Evolutionary conservation across 2,329 filamentous ascomycete species (phyloP).

Genomic region (Blastomyces silverae): DNA sequence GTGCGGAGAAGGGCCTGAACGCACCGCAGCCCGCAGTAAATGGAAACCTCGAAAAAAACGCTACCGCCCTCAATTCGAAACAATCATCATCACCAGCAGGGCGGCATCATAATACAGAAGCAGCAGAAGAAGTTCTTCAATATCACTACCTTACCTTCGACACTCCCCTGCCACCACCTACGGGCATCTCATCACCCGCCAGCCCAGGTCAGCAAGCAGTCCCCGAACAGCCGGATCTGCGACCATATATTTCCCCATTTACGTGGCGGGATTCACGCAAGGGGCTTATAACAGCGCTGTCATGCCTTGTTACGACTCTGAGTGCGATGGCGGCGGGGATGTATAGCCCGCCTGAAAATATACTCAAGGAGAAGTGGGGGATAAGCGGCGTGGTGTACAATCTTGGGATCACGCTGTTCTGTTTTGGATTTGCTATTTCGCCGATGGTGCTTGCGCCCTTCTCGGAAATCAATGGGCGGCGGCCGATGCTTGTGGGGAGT

Average conservation of each 20-base stretch:
- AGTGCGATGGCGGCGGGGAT: slow-evolving; percentile 77
- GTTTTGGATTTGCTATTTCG: slow-evolving; percentile 68
- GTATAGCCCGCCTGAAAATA: slow-evolving; percentile 61
- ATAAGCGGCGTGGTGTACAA: slow-evolving; percentile 61
- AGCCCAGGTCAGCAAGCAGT: slow-evolving; percentile 33
- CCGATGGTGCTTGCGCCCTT: slow-evolving; percentile 87
- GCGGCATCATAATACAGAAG: no score
- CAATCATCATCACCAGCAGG: background rate
- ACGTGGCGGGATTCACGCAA: slow-evolving; percentile 66
- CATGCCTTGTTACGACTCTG: slow-evolving; percentile 66
- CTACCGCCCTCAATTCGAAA: background rate
- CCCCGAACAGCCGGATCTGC: slow-evolving; percentile 59
- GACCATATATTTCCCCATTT: slow-evolving; percentile 62
- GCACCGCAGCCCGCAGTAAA: background rate
- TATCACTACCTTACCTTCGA: slow-evolving; percentile 58
- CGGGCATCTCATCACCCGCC: slow-evolving; percentile 30
- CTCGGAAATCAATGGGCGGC: slow-evolving; percentile 78
- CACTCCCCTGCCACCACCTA: slow-evolving; percentile 49
- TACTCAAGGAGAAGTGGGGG: slow-evolving; percentile 60
- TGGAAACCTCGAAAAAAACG: background rate
- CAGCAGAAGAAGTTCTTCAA: slow-evolving; percentile 43
- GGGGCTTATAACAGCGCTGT: slow-evolving; percentile 61
- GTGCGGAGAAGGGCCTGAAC: background rate
- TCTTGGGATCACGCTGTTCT: slow-evolving; percentile 74
- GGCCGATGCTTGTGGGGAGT: slow-evolving; percentile 70